A percentile compares a stretch with the other conserved stretches of the same genome.
phyloP scores from a whole-genome alignment of 805 yeast genomes.

The Candida krabiensis region DNA sequence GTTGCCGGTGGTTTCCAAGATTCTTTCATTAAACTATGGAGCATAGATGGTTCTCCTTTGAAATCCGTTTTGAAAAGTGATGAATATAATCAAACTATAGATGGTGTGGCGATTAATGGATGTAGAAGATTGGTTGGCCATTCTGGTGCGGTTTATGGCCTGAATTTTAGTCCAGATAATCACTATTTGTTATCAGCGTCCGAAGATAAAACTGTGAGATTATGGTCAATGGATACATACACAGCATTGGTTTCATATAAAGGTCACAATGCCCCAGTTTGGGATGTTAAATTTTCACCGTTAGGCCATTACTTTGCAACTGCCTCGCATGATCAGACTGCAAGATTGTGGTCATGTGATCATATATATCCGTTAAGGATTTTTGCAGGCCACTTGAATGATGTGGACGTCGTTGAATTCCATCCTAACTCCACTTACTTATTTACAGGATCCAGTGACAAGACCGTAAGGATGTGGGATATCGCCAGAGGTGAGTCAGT shows the following conservation, averaged over 20 bases:
- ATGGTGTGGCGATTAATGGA: conserved; percentile 31
- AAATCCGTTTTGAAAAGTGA: conserved; percentile 59
- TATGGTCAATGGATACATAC: conserved; percentile 93
- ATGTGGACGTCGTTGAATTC: conserved; percentile 91
- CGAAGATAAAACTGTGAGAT: conserved; percentile 87
- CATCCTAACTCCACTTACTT: conserved; percentile 96
- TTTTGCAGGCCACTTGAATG: conserved; percentile 96
- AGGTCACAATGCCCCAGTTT: conserved; percentile 94
- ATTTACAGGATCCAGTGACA: conserved; percentile 93
- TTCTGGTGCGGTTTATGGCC: conserved; percentile 89
- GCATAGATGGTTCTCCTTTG: conserved; percentile 86
- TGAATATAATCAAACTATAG: conserved; percentile 39
- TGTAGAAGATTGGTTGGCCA: conserved; percentile 77
- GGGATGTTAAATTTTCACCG: conserved; percentile 96
- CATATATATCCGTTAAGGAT: conserved; percentile 94
- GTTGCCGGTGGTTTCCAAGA: conserved; percentile 96
- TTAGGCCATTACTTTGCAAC: conserved; percentile 98
- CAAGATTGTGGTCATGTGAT: conserved; percentile 96
- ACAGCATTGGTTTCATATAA: conserved; percentile 89
- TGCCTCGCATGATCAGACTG: conserved; percentile 96
- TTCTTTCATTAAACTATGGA: conserved; percentile 88
- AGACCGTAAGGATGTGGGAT: conserved; percentile 98
- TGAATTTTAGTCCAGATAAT: conserved; percentile 89
- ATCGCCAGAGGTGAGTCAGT: conserved; percentile 85
- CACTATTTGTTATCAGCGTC: conserved; percentile 77